Percentiles rank a stretch among this genome's conserved stretches.
These are phyloP conservation scores for Phytophthora meadii DNA, from an alignment of 352 stramenopile genomes.

Conservation along the genomic window DNA sequence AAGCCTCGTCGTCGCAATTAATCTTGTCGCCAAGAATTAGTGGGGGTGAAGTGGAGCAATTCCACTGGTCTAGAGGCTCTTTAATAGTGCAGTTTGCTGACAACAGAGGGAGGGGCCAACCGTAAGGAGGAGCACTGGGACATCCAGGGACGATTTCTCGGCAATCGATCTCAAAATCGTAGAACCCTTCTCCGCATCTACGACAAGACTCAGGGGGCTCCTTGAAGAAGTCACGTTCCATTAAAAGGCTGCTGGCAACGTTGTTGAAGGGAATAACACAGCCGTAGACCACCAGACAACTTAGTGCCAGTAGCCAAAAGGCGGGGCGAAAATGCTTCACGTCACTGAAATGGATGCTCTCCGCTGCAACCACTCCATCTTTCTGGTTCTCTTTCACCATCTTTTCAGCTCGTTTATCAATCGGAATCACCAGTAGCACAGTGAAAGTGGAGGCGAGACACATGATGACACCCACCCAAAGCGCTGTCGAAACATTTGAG, in stretches of 20 bases:
- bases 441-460: constrained; percentile 73
- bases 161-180: constrained; percentile 63
- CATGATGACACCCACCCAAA: constrained; percentile 90
- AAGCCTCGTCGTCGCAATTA: constrained; percentile 78
- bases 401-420: constrained; percentile 76
- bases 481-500: constrained; percentile 68
- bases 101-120: constrained; percentile 75
- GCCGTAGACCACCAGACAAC: constrained; percentile 93
- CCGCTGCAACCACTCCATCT: constrained; percentile 24
- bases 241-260: constrained; percentile 91
- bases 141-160: constrained; percentile 52
- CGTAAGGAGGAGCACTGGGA: constrained; percentile 72
- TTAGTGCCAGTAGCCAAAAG: constrained; percentile 92
- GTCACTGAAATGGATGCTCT: constrained; percentile 76
- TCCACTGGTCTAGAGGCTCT: constrained; percentile 58
- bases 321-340: constrained; percentile 81
- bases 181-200: constrained; percentile 66
- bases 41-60: constrained; percentile 62
- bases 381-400: constrained; percentile 33
- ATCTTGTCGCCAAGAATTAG: constrained; percentile 76
- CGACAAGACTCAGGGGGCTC: constrained; percentile 53
- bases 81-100: constrained; percentile 80
- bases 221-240: constrained; percentile 92
- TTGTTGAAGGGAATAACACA: constrained; percentile 96
- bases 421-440: constrained; percentile 77